Base-by-base conservation (phyloP, 1,139 yeast genomes). In the Yamadazyma buinensis region DNA sequence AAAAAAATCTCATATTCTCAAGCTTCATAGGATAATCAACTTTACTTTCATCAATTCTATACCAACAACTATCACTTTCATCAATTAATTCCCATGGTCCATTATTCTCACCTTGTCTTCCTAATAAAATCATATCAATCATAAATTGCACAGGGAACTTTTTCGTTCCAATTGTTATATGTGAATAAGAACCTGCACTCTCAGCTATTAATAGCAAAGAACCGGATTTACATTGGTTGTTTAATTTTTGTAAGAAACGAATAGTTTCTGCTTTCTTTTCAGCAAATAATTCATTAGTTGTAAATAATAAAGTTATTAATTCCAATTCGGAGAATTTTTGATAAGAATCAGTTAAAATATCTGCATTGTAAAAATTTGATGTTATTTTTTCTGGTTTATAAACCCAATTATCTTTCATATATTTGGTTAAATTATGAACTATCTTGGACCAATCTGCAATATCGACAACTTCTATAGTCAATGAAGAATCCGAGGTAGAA, bases 171-270 rank as follows among this genome's bases (percentile, higher is more conserved):
- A 87, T 71, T 2, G 78, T 73, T 29, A 87, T 83, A 49, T 85
- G 82, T 1, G 95, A 84, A 55, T 81, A 87, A 4, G 95, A 84
- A 0, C 96, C 96, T 0, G 96, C 96, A 59, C 94, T 82, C 51
- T 87, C 96, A 1, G 86, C 78, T 26, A 87, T 77, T 31, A 87
- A 64, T 25, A 87, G 59, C 23, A 74, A 57, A 13, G 86, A 59
- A 0, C 88, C 94, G 1, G 56, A 40, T 27, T 53, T 53, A 54
- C 85, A 85, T 37, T 51, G 47, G 17, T 47, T 42, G 42, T 66
- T 80, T 44, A 72, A 61, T 23, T 52, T 54, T 38, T 79, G 82
- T 36, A 87, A 64, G 36, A 84, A 71, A 33, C 67, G 62, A 30
- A 85, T 72, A 1, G 94, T 75, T 32, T 70, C 76, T 0, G 75